Evolutionary conservation across 2,329 filamentous ascomycete genomes (phyloP), one percentile per base, ranked within the genome.

Genomic region (Penicillium sp.): DNA sequence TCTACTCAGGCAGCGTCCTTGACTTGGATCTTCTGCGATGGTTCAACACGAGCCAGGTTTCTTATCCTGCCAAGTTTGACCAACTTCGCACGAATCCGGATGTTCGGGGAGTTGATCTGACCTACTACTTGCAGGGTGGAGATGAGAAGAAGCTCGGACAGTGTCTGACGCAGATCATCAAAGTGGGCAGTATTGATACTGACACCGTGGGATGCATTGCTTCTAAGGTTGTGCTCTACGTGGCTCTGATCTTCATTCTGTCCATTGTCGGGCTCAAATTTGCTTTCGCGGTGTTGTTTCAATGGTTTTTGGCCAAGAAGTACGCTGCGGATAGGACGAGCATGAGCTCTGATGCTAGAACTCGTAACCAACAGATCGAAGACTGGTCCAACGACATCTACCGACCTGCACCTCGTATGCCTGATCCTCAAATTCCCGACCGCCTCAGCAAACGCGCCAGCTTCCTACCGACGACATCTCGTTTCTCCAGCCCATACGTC

Each of bases 351-450:
- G 85, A 94, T 71, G 85, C 87, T 62, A 92, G 93, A 72, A 89
- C 92, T 76, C 87, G 94, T 56, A 89, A 92, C 64, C 86, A 89
- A 65, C 92, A 97, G 76, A 99, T 99, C 62, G 94, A 99, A 73
- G 93, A 97, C 67, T 99, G 94, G 94, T 89, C 88, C 14, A 90
- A 97, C 62, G 94, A 99, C 69, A 99, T 99, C 66, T 97, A 99
- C 74, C 89, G 92, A 42, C 89, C 93, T 3, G 91, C 92, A 23
- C 87, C 89, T 52, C 89, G 92, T 62, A 81, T 97, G 60, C 84
- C 88, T 3, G 94, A 96, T 66, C 78, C 88, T 41, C 83, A 85
- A 55, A 88, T 85, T 67, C 80, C 82, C 14, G 91, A 93, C 60
- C 84, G 89, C 50, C 81, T 79, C 53, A 91, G 83, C 82, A 96